Evolutionary conservation across 2,329 filamentous ascomycete genomes (phyloP).

Genomic region (Plectosphaerella cucumerina): DNA sequence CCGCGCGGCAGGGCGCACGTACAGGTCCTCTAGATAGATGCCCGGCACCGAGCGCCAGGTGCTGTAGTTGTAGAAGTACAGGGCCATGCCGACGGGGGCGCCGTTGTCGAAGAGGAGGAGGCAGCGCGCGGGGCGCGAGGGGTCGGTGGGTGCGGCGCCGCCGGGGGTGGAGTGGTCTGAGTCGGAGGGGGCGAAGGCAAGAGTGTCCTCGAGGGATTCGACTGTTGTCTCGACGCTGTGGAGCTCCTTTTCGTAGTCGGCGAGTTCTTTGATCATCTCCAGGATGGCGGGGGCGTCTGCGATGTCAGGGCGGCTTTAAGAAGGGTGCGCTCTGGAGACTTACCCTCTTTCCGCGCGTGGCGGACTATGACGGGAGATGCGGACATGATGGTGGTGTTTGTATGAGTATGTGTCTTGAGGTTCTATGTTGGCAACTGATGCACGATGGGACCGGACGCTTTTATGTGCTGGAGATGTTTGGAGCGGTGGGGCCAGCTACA

Average conservation of each 20-base stretch:
- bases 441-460: too few relatives aligned
- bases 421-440: too few relatives aligned
- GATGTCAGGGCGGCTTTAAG: conserved; percentile 4
- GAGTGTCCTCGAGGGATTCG: conserved; percentile 65
- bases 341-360: conserved; percentile 58
- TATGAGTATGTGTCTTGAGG: too few relatives aligned
- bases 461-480: too few relatives aligned
- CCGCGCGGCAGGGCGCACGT: conserved; percentile 66
- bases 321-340: conserved; percentile 2
- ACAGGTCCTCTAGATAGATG: conserved; percentile 93
- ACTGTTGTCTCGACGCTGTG: conserved; percentile 75
- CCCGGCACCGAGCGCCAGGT: conserved; percentile 87
- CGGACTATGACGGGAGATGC: conserved; percentile 36
- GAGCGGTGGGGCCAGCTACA: too few relatives aligned
- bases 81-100: conserved; percentile 66
- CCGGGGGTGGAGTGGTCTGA: conserved; percentile 27
- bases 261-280: conserved; percentile 76
- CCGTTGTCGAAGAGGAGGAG: conserved; percentile 58
- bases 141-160: conserved; percentile 49
- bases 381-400: conserved; percentile 22
- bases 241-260: conserved; percentile 79
- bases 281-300: conserved; percentile 81
- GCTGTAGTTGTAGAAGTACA: conserved; percentile 95
- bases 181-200: conserved; percentile 66
- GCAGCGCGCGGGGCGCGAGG: conserved; percentile 66